These are phyloP conservation scores for Bothriochloa decipiens DNA, from an alignment of 176 grass and related monocot genomes.

Conservation along the genomic window DNA sequence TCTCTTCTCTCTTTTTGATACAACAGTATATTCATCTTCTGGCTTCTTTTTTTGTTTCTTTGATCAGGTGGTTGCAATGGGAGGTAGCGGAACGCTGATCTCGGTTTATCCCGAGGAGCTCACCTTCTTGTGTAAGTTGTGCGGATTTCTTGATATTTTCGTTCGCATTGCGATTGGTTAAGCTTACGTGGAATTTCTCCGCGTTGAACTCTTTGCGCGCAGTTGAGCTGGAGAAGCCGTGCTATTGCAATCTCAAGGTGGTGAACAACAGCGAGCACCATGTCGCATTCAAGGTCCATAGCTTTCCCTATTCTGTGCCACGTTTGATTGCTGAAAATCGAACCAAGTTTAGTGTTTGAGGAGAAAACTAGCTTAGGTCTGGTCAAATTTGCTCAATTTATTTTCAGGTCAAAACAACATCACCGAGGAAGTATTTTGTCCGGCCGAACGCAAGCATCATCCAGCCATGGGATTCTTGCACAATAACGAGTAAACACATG, in stretches of 20 bases:
- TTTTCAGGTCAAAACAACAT: conserved; percentile 91
- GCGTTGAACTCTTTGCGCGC: conserved; percentile 39
- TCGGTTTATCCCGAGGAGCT: conserved; percentile 91
- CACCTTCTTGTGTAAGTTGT: conserved; percentile 79
- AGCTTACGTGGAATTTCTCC: conserved; percentile 1
- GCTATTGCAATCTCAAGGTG: conserved; percentile 95
- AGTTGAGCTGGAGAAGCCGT: conserved; percentile 97
- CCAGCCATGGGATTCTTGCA: conserved; percentile 97
- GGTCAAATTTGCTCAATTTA: conserved; percentile 25
- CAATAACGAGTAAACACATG: conserved; percentile 64
- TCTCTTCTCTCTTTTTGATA: conserved; percentile 30
- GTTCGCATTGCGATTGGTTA: conserved; percentile 19
- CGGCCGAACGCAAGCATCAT: conserved; percentile 86
- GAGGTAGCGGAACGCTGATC: conserved; percentile 73
- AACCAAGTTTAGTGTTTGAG: conserved; percentile 2
- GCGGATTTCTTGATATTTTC: conserved; percentile 8
- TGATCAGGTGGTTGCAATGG: conserved; percentile 60
- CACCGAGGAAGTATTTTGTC: conserved; percentile 97
- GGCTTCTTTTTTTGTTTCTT: conserved; percentile 19
- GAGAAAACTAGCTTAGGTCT: conserved; percentile 31
- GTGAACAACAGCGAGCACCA: conserved; percentile 97
- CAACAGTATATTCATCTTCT: conserved; percentile 15
- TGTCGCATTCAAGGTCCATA: conserved; percentile 91
- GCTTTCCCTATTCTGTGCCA: conserved; percentile 5
- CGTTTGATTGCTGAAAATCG: conserved; percentile 23